phyloP scores from a whole-genome alignment of 345 rosid species.

The Aquilaria yunnanensis region DNA sequence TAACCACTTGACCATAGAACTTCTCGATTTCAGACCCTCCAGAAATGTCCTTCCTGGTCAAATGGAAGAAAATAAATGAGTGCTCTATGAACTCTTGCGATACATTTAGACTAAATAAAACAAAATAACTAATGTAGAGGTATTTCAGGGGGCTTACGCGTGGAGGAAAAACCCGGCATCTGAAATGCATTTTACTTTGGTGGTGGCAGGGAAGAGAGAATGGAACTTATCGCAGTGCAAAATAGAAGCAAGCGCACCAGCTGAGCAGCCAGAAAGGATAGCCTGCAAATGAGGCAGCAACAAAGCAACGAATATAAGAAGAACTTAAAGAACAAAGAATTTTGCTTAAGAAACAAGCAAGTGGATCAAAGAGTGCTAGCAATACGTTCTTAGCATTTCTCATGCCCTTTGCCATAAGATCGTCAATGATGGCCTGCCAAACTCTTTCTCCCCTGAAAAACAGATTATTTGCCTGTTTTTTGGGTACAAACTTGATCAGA shows the following conservation, averaged over 20 bases:
- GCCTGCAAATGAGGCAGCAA: conserved; percentile 36
- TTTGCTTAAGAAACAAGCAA: not conserved
- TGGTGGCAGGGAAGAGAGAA: conserved; percentile 49
- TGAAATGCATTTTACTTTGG: conserved; percentile 84
- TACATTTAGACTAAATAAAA: not conserved
- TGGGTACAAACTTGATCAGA: too few species aligned
- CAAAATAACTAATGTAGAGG: not conserved
- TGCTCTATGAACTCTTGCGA: too few species aligned
- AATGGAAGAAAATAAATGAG: conserved; percentile 4
- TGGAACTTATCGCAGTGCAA: conserved; percentile 79
- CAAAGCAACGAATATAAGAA: not conserved
- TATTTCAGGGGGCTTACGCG: conserved; percentile 33
- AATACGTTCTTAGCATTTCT: conserved; percentile 70
- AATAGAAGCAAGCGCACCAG: conserved; percentile 88
- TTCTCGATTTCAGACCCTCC: conserved; percentile 54
- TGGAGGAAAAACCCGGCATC: conserved; percentile 94
- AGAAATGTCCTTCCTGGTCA: conserved; percentile 60
- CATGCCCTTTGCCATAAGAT: conserved; percentile 77
- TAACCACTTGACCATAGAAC: conserved; percentile 63
- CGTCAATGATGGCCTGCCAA: conserved; percentile 68
- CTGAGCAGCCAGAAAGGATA: conserved; percentile 91
- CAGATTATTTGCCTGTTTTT: conserved; percentile 57
- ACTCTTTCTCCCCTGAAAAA: conserved; percentile 81
- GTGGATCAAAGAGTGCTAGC: too few species aligned
- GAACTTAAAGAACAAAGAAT: not conserved